These are phyloP conservation scores for Noccaea bulbosa DNA, from an alignment of 345 rosid species.

Conservation along the genomic window DNA sequence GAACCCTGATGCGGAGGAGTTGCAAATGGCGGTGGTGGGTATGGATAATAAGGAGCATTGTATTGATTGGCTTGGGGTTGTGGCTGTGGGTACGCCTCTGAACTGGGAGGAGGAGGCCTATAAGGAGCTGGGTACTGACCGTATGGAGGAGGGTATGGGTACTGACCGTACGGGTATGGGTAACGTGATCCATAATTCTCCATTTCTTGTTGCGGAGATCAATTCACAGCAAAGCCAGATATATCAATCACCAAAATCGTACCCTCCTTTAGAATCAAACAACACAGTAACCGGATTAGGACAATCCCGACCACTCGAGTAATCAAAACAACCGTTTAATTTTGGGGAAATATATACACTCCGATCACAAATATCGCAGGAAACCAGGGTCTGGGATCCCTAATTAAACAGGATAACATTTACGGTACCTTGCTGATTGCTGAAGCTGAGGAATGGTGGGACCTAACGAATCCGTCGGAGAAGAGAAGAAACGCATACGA, in stretches of 20 bases:
- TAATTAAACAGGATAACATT: neutral
- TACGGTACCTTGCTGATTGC: constrained; percentile 2
- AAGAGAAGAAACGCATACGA: constrained; percentile 16
- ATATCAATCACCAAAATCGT: too few relatives aligned
- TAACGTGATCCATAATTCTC: constrained; percentile 37
- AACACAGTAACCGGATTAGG: neutral
- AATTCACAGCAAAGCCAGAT: too few relatives aligned
- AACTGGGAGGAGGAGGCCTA: constrained; percentile 52
- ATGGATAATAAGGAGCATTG: constrained; percentile 45
- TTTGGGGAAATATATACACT: too few relatives aligned
- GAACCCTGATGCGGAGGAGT: constrained; percentile 13
- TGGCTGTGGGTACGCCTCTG: constrained; percentile 51
- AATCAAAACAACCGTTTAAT: too few relatives aligned
- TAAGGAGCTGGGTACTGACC: constrained; percentile 44
- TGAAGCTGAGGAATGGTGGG: neutral
- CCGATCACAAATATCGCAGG: too few relatives aligned
- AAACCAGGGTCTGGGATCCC: too few relatives aligned
- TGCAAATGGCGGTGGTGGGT: constrained; percentile 43
- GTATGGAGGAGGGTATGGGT: constrained; percentile 53
- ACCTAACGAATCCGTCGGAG: constrained; percentile 7
- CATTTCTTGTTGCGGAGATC: neutral
- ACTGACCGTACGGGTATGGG: constrained; percentile 54
- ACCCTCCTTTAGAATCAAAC: neutral
- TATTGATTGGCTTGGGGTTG: constrained; percentile 37
- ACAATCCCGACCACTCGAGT: too few relatives aligned